Percentiles rank a stretch among this genome's conserved stretches.
These are phyloP conservation scores for Ophiostoma himal-ulmi DNA, from an alignment of 2,329 filamentous ascomycete genomes.

Conservation along the genomic window DNA sequence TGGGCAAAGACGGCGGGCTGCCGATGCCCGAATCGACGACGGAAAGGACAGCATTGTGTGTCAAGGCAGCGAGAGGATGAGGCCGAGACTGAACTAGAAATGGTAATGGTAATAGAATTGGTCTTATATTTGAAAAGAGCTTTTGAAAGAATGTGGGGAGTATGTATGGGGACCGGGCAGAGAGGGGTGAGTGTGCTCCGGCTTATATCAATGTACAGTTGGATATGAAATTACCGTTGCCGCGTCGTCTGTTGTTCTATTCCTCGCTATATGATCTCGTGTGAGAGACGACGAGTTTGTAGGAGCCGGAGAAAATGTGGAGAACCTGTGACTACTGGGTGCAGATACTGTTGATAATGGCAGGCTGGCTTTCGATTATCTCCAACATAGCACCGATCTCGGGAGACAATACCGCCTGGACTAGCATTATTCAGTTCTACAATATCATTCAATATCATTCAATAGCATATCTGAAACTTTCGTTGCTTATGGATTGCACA, in stretches of 20 bases:
- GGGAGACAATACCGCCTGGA: too few species aligned
- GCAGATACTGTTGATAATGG: background rate
- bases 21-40: background rate
- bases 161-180: background rate
- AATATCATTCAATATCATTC: too few species aligned
- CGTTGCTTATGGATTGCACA: too few species aligned
- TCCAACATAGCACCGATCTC: too few species aligned
- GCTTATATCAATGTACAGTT: background rate
- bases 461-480: too few species aligned
- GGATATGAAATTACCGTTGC: background rate
- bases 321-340: background rate
- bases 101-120: background rate
- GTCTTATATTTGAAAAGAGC: background rate
- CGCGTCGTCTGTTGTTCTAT: background rate
- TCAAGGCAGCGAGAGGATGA: background rate
- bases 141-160: background rate
- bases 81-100: background rate
- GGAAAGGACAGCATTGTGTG: background rate
- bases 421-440: too few species aligned
- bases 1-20: background rate
- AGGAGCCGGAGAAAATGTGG: conserved; percentile 16
- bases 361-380: background rate
- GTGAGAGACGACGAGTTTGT: background rate
- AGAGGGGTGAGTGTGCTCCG: background rate
- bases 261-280: background rate